Evolutionary conservation across 164 flowering plant species (phyloP).

Genomic region (Macadamia tetraphylla): DNA sequence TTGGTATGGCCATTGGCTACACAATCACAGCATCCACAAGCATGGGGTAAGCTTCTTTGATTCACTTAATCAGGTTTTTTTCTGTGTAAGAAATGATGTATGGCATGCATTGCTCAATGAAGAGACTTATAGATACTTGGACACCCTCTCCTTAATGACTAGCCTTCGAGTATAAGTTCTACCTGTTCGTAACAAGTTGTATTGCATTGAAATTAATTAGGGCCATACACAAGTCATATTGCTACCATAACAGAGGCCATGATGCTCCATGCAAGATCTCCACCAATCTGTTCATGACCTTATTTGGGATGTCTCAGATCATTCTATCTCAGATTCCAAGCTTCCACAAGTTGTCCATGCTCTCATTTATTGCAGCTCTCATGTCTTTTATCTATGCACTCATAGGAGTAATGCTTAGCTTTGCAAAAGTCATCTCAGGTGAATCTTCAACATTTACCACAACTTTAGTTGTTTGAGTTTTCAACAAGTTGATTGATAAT

Average conservation of each 20-base stretch:
- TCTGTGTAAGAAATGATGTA: too few relatives aligned
- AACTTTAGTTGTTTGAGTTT: background rate
- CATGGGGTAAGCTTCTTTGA: conserved; percentile 41
- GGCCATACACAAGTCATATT: conserved; percentile 39
- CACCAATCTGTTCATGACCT: conserved; percentile 30
- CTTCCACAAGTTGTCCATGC: conserved; percentile 40
- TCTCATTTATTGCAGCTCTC: conserved; percentile 37
- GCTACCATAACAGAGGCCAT: conserved; percentile 38
- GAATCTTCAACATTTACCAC: background rate
- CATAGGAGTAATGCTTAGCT: conserved; percentile 38
- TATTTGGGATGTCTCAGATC: conserved; percentile 31
- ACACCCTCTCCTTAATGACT: too few relatives aligned
- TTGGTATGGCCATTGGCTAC: conserved; percentile 36
- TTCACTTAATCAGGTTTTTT: too few relatives aligned
- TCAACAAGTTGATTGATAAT: background rate
- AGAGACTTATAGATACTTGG: too few relatives aligned
- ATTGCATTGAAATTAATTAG: too few relatives aligned
- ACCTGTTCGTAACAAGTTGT: too few relatives aligned
- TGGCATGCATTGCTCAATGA: too few relatives aligned
- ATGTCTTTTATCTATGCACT: conserved; percentile 48
- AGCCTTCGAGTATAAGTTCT: too few relatives aligned
- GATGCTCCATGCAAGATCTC: conserved; percentile 26
- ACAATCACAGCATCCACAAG: conserved; percentile 51
- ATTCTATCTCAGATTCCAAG: conserved; percentile 48
- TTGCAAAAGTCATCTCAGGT: conserved; percentile 30